Conservation (phyloP, 495 filamentous ascomycete genomes). For the Penicillium steckii region DNA sequence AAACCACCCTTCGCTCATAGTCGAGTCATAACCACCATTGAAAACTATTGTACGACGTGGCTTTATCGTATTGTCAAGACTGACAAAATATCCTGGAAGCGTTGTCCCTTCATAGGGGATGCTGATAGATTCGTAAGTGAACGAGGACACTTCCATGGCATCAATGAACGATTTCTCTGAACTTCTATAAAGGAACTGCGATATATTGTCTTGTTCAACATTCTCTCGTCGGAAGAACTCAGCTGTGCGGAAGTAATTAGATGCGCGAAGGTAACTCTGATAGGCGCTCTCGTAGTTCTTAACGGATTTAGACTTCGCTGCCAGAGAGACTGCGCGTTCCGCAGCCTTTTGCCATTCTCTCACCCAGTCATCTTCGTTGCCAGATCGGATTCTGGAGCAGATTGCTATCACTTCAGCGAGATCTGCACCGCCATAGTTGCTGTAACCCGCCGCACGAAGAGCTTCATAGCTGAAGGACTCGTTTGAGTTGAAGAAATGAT, state of each 20-base stretch:
- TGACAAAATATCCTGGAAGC: conserved; percentile 9
- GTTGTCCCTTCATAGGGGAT: conserved; percentile 11
- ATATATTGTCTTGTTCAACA: conserved; percentile 11
- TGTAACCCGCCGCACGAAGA: conserved; percentile 23
- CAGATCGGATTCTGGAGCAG: conserved; percentile 29
- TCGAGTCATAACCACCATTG: conserved; percentile 36
- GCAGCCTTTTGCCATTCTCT: conserved; percentile 33
- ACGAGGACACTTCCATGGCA: too few species aligned
- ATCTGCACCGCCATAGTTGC: conserved; percentile 33
- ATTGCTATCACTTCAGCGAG: conserved; percentile 35
- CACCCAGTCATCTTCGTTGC: conserved; percentile 34
- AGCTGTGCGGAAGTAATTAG: conserved; percentile 39
- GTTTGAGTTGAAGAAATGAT: conserved; percentile 20
- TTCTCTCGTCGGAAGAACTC: conserved; percentile 44
- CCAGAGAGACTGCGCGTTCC: conserved; percentile 10
- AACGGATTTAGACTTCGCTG: not conserved
- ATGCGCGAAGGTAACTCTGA: conserved; percentile 31
- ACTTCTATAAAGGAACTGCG: conserved; percentile 4
- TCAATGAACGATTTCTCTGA: not conserved
- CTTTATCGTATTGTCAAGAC: not conserved
- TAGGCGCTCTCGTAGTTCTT: conserved; percentile 28
- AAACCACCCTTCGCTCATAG: conserved; percentile 39
- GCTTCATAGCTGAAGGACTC: conserved; percentile 33
- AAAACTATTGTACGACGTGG: conserved; percentile 33
- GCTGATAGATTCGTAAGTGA: not conserved